Base-by-base conservation (phyloP, 1,139 yeast genomes). In the Hyphopichia wangnamkhiaoensis region DNA sequence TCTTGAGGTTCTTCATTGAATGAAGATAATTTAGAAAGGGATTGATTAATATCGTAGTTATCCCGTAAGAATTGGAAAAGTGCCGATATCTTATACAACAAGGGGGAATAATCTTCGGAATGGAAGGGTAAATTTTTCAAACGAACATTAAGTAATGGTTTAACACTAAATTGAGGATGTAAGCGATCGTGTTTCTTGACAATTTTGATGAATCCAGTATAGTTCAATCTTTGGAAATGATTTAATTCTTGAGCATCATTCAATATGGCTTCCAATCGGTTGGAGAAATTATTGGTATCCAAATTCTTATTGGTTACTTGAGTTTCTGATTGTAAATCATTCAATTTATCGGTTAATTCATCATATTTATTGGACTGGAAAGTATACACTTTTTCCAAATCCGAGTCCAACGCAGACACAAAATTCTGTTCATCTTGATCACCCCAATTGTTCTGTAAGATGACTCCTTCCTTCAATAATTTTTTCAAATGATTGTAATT, bases 101-200 rank as follows among this genome's bases (percentile, higher is more conserved):
- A 73, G 2, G 98, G 98, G 35, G 95, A 84, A 62, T 93, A 90
- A 67, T 91, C 97, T 65, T 93, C 98, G 14, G 91, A 81, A 60
- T 91, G 95, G 74, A 91, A 86, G 1, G 98, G 98, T 53, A 91
- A 73, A 38, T 84, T 84, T 59, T 83, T 84, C 62, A 93, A 75
- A 54, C 98, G 76, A 31, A 93, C 97, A 49, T 88, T 88, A 52
- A 93, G 70, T 54, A 93, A 68, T 0, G 98, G 96, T 61, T 82
- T 84, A 28, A 93, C 97, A 23, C 93, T 84, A 62, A 85, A 93
- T 48, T 80, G 75, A 16, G 90, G 78, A 59, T 91, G 97, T 48
- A 91, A 65, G 42, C 97, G 79, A 65, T 93, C 98, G 58, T 93
- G 98, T 64, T 91, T 93, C 70, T 93, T 91, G 50, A 91, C 97